These are phyloP conservation scores for Podaxis pistillaris DNA, from an alignment of 768 basidiomycete genomes.

Conservation along the genomic window DNA sequence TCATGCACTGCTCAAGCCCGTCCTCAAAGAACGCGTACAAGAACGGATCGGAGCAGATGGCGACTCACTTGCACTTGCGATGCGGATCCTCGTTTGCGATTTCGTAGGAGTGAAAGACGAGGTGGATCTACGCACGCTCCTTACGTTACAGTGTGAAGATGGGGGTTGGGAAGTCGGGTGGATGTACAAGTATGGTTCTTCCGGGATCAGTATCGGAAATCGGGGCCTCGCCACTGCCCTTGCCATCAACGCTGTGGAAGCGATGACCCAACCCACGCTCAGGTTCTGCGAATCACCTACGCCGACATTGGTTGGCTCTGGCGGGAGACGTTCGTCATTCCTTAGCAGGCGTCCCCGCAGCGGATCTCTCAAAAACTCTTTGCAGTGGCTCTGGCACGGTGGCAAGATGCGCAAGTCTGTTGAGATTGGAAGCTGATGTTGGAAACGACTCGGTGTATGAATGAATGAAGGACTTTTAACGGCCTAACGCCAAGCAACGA, in stretches of 20 bases:
- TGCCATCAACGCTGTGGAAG: conserved; percentile 48
- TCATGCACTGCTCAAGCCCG: conserved; percentile 33
- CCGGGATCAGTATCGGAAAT: conserved; percentile 50
- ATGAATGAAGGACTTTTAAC: background rate
- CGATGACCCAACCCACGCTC: conserved; percentile 18
- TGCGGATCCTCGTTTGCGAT: conserved; percentile 49
- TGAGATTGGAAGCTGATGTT: conserved; percentile 5
- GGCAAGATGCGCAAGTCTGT: conserved; percentile 19
- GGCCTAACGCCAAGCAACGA: background rate
- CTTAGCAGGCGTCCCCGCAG: conserved; percentile 22
- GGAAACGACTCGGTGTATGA: background rate
- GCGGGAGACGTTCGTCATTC: conserved; percentile 1
- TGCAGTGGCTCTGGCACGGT: conserved; percentile 29
- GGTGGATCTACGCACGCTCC: conserved; percentile 43
- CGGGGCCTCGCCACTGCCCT: conserved; percentile 54
- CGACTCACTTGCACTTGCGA: conserved; percentile 54
- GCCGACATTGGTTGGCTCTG: conserved; percentile 1
- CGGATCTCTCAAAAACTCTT: conserved; percentile 25
- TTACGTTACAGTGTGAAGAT: conserved; percentile 49
- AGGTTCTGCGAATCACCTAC: conserved; percentile 6
- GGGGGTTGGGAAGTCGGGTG: conserved; percentile 56
- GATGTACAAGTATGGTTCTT: conserved; percentile 54
- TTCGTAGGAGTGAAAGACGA: conserved; percentile 39
- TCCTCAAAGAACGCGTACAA: conserved; percentile 43
- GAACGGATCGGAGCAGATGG: conserved; percentile 50